Evolutionary conservation across 2,329 filamentous ascomycete genomes (phyloP), one percentile per base, ranked within the genome.

Genomic region (Aspergillus fumigatiaffinis): DNA sequence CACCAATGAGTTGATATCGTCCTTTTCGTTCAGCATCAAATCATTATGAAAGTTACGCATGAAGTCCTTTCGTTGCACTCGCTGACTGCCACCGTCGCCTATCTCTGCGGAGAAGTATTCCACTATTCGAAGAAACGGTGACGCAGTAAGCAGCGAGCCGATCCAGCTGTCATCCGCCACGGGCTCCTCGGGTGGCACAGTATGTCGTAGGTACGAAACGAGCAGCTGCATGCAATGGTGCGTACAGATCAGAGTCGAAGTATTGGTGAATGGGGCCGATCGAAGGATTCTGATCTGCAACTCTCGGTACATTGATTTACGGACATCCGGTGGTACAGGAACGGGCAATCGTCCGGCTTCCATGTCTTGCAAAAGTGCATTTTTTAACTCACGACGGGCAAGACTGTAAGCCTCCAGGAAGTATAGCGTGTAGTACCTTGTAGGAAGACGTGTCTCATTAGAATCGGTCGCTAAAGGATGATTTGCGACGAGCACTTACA

Each of bases 71-170:
- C 75, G 71, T 58, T 76, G 73, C 57, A 68, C 62, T 23, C 74
- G 70, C 57, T 75, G 74, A 54, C 68, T 76, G 28, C 71, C 69
- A 4, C 75, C 74, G 38, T 76, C 72, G 5, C 75, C 75, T 32
- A 77, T 77, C 55, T 77, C 75, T 0, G 75, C 75, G 1, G 75
- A 76, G 62, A 77, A 76, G 54, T 72, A 77, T 53, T 77, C 74
- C 32, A 74, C 70, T 7, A 76, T 70, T 3, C 75, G 73, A 23
- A 62, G 61, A 46, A 77, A 75, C 3, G 74, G 73, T 10, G 73
- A 74, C 4, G 73, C 59, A 1, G 73, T 72, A 20, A 77, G 71
- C 20, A 77, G 64, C 8, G 75, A 76, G 53, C 71, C 73, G 41
- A 77, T 76, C 71, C 74, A 75, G 20, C 69, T 70, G 49, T 76